Conservation (phyloP, 345 rosid genomes). For the Clarkia xantiana region DNA sequence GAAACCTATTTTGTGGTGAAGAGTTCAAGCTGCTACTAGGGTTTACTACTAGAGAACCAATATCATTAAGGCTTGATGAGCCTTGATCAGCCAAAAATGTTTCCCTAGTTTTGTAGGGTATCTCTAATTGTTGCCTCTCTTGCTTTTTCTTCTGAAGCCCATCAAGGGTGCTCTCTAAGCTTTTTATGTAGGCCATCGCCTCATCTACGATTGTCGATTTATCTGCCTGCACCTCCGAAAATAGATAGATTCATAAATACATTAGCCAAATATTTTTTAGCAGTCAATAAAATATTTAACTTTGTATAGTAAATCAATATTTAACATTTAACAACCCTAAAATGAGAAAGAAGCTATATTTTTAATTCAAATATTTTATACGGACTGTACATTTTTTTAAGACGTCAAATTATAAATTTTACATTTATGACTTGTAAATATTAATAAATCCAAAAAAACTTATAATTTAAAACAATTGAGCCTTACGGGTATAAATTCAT, state of each 20-base stretch:
- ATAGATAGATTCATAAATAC: background rate
- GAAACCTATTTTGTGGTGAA: conserved; percentile 14
- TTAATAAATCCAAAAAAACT: background rate
- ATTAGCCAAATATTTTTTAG: too few species aligned
- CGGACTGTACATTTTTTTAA: too few species aligned
- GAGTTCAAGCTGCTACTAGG: conserved; percentile 10
- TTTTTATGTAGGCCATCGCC: conserved; percentile 37
- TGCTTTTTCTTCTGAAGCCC: conserved; percentile 32
- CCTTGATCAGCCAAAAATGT: conserved; percentile 41
- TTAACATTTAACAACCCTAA: too few species aligned
- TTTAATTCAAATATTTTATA: too few species aligned
- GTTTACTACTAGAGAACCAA: too few species aligned
- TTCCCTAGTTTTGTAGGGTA: conserved; percentile 22
- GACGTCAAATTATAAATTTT: too few species aligned
- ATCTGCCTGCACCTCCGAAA: conserved; percentile 32
- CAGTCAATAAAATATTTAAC: too few species aligned
- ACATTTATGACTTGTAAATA: background rate
- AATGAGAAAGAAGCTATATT: too few species aligned
- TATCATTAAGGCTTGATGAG: conserved; percentile 9
- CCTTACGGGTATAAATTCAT: too few species aligned
- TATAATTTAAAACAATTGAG: too few species aligned
- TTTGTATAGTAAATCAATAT: too few species aligned
- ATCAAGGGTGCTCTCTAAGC: conserved; percentile 26
- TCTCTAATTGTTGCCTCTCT: conserved; percentile 29
- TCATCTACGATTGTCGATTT: conserved; percentile 60